A percentile compares a stretch with the other conserved stretches of the same genome.
Evolutionary conservation across 371 early-diverging fungal genomes (phyloP).

Genomic region (Apophysomyces elegans): DNA sequence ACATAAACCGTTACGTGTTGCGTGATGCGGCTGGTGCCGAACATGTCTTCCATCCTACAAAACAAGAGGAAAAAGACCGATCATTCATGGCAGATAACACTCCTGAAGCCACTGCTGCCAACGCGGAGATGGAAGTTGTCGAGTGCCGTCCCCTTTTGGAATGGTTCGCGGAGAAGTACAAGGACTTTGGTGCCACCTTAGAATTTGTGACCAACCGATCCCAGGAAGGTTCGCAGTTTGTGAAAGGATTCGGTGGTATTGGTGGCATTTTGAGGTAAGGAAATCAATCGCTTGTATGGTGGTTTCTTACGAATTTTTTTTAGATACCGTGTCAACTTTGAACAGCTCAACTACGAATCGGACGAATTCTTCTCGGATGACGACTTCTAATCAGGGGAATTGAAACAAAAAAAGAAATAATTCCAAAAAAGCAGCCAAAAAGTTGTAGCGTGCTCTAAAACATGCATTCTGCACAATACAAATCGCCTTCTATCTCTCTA

Average conservation of each 20-base stretch:
- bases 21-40: constrained; percentile 68
- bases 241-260: constrained; percentile 98
- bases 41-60: constrained; percentile 70
- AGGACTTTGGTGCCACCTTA: constrained; percentile 87
- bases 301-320: background rate
- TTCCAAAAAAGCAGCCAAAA: background rate
- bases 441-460: background rate
- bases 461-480: constrained; percentile 9
- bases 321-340: constrained; percentile 93
- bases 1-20: constrained; percentile 67
- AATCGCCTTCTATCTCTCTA: background rate
- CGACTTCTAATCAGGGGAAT: constrained; percentile 24
- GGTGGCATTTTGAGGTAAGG: constrained; percentile 69
- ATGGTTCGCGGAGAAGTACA: constrained; percentile 97
- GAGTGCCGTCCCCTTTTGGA: constrained; percentile 84
- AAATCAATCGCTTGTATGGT: background rate
- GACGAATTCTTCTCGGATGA: constrained; percentile 56
- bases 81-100: constrained; percentile 32
- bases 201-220: constrained; percentile 96
- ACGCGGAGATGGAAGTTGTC: constrained; percentile 73
- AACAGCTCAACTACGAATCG: constrained; percentile 59
- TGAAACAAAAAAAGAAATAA: constrained; percentile 8
- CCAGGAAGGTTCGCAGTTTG: constrained; percentile 97
- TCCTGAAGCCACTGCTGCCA: constrained; percentile 47
- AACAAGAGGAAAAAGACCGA: constrained; percentile 79